Conservation (phyloP, 139 green algal species). For the Chlamydomonas sp. region DNA sequence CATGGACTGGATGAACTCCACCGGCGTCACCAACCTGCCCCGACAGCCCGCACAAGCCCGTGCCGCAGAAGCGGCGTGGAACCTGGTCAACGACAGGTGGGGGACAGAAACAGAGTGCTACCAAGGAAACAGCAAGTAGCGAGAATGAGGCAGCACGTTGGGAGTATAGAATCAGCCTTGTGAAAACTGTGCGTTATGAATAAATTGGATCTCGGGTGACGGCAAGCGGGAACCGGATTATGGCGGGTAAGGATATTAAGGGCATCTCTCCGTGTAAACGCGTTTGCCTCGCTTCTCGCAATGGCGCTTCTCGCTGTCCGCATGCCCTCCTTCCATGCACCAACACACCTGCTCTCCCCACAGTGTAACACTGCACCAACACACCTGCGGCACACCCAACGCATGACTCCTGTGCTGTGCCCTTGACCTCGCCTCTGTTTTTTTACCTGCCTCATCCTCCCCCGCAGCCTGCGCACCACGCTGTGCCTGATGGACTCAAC, state of each 20-base stretch:
- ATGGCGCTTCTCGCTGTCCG: too few relatives aligned
- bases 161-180: neutral
- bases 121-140: neutral
- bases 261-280: neutral
- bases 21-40: neutral
- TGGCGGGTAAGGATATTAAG: neutral
- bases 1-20: slow-evolving; percentile 16
- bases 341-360: too few relatives aligned
- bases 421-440: too few relatives aligned
- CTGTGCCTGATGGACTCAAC: too few relatives aligned
- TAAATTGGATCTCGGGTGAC: neutral
- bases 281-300: too few relatives aligned
- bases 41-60: slow-evolving; percentile 23
- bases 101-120: neutral
- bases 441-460: neutral
- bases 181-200: neutral
- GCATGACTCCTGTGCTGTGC: too few relatives aligned
- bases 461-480: too few relatives aligned
- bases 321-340: too few relatives aligned
- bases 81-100: slow-evolving; percentile 66
- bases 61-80: slow-evolving; percentile 53
- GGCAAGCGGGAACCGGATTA: neutral
- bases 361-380: too few relatives aligned
- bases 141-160: neutral
- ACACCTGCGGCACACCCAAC: too few relatives aligned